Evolutionary conservation across 257 asterid genomes (phyloP), one percentile per base, ranked within the genome.

Genomic region (Jacaranda mimosifolia): DNA sequence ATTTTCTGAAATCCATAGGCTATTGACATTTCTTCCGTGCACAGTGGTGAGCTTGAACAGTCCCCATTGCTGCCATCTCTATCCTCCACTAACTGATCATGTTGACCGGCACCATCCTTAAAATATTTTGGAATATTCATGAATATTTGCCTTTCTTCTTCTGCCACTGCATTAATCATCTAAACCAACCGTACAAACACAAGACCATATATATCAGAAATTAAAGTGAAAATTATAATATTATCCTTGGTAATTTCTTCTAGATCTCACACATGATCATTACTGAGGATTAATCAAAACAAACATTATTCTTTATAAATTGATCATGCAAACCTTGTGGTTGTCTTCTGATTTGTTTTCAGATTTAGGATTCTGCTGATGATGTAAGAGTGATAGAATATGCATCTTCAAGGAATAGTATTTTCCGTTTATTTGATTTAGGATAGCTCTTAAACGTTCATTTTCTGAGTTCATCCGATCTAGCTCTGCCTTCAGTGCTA

Each of bases 391-490:
- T 49, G 79, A 35, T 1, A 51, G n/a, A 49, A 82, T 58, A 66
- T 87, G 85, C 84, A 63, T 78, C 76, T 85, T 78, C 32, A 87
- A 77, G 36, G 84, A 77, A 49, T 64, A 40, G 51, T 75, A 83
- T 46, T 80, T 80, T 64, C 43, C 71, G 80, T 79, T 82, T 1
- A 78, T 73, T 63, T 87, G 82, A 59, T 83, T 74, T 42, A 87
- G 53, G 35, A 66, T 51, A 4, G 74, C 56, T 77, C 77, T 78
- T 39, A 87, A 46, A 2, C 76, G 80, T 53, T 85, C 85, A 51
- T 87, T 87, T 76, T 87, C 91, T 11, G 72, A 58, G 70, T 66
- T 82, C 85, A 87, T 83, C 66, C 79, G 76, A 45, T 82, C 78
- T 14, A 80, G n/a, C 80, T 87, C 86, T 0, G 85, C 82, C 79